Conservation (phyloP, 2,329 filamentous ascomycete species). For the Cladosporium colombiae region DNA sequence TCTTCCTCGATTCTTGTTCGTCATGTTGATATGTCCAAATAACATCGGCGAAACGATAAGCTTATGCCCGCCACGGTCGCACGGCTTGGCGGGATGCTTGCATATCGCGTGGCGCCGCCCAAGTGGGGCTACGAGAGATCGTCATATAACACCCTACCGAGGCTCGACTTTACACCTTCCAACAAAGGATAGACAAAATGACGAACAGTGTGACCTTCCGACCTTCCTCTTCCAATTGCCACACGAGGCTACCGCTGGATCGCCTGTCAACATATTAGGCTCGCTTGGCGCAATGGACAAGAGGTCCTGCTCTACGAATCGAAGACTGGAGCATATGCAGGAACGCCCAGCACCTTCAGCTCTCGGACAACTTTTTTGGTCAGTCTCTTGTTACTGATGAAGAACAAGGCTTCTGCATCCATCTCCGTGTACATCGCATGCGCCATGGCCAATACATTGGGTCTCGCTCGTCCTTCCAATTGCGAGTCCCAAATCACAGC, state of each 20-base stretch:
- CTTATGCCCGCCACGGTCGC: background rate
- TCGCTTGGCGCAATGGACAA: background rate
- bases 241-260: background rate
- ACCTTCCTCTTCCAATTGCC: background rate
- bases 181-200: constrained; percentile 1
- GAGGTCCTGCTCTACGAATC: constrained; percentile 28
- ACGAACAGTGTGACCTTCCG: background rate
- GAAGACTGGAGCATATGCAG: constrained; percentile 42
- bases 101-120: background rate
- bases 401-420: constrained; percentile 38
- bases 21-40: background rate
- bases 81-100: background rate
- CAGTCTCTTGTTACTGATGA: constrained; percentile 39
- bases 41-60: background rate
- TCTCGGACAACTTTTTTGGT: constrained; percentile 38
- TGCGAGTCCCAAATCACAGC: constrained; percentile 36
- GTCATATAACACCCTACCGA: constrained; percentile 4
- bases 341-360: constrained; percentile 37
- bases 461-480: constrained; percentile 29
- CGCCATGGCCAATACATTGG: constrained; percentile 36
- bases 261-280: background rate
- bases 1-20: background rate
- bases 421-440: constrained; percentile 31
- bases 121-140: background rate
- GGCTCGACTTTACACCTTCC: constrained; percentile 1